A percentile compares a stretch with the other conserved stretches of the same genome.
These are phyloP conservation scores for Agastache rugosa DNA, from an alignment of 257 asterid genomes.

Conservation along the genomic window DNA sequence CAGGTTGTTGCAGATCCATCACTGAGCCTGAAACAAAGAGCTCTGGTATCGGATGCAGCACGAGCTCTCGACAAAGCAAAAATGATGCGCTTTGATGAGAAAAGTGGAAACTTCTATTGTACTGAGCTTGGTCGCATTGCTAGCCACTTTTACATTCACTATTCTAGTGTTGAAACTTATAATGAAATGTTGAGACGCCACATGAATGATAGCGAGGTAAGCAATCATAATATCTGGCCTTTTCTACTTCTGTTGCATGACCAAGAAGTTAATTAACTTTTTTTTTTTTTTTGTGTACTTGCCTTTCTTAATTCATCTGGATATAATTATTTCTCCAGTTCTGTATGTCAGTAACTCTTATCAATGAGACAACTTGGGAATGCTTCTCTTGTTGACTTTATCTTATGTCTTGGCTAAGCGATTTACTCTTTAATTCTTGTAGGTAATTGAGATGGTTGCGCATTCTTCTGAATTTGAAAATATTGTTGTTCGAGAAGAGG, in stretches of 20 bases:
- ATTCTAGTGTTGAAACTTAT: slow-evolving; percentile 96
- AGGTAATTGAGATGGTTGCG: slow-evolving; percentile 97
- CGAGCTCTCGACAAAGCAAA: slow-evolving; percentile 97
- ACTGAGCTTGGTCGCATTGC: slow-evolving; percentile 99
- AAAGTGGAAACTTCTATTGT: slow-evolving; percentile 97
- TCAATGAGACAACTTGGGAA: not conserved
- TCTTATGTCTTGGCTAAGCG: slow-evolving; percentile 28
- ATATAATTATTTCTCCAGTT: slow-evolving; percentile 11
- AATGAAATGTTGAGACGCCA: slow-evolving; percentile 88
- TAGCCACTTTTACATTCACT: slow-evolving; percentile 96
- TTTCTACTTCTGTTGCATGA: slow-evolving; percentile 6
- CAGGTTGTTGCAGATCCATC: slow-evolving; percentile 96
- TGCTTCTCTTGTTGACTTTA: slow-evolving; percentile 17
- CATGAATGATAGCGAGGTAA: slow-evolving; percentile 98
- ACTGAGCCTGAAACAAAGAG: slow-evolving; percentile 88
- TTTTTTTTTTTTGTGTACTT: slow-evolving; percentile 6
- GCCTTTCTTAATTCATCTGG: slow-evolving; percentile 11
- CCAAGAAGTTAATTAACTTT: slow-evolving; percentile 14
- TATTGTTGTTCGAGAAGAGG: slow-evolving; percentile 93
- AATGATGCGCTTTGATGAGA: slow-evolving; percentile 99
- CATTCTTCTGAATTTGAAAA: slow-evolving; percentile 97
- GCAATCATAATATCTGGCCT: slow-evolving; percentile 27
- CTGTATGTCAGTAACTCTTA: slow-evolving; percentile 12
- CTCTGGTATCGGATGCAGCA: slow-evolving; percentile 91
- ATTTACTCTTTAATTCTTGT: slow-evolving; percentile 35